Base-by-base conservation (phyloP, 441 rosid species). In the Sinapis alba region DNA sequence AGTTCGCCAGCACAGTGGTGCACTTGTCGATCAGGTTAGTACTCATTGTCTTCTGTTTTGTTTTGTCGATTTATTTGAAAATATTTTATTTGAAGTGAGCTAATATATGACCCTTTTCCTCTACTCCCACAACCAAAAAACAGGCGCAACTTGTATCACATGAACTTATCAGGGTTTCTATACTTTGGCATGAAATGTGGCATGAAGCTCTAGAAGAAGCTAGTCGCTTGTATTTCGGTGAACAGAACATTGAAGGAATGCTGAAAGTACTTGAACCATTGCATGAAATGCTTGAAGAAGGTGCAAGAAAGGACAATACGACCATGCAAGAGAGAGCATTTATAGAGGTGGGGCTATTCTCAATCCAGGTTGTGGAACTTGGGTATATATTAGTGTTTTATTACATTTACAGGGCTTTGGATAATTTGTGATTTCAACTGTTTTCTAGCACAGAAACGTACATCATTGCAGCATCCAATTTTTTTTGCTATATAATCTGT, bases 141-240 rank as follows among this genome's bases (percentile, higher is more conserved):
- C 88, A 96, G 99, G 98, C 99, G 62, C 97, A 94, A 82, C 92
- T 94, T 74, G 99, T 94, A 59, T 96, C 99, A 23, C 87, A 80
- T 63, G 99, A 96, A 71, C 89, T 96, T 65, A 90, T 96, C 79
- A 88, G 98, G 83, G 98, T 96, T 68, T 94, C 99, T 64, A 96
- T 96, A 69, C 98, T 96, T 77, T 96, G 99, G 99, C 98, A 94
- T 81, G 99, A 96, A 76, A 76, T 80, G 86, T 96, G 99, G 98
- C 98, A 96, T 79, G 99, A 96, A 80, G 97, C 86, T 28, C 75
- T 97, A 81, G 99, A 97, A 92, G 99, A 97, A 87, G 99, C 99
- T 62, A 97, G 99, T 80, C 99, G 99, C 62, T 83, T 97, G 83
- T 97, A 86, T 83, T 97, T 94, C 74, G 98, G 99, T 75, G 98